A percentile compares a stretch with the other conserved stretches of the same genome.
phyloP scores from a whole-genome alignment of 371 early-diverging fungal genomes.

The Thermomucor indicae-seudaticae region DNA sequence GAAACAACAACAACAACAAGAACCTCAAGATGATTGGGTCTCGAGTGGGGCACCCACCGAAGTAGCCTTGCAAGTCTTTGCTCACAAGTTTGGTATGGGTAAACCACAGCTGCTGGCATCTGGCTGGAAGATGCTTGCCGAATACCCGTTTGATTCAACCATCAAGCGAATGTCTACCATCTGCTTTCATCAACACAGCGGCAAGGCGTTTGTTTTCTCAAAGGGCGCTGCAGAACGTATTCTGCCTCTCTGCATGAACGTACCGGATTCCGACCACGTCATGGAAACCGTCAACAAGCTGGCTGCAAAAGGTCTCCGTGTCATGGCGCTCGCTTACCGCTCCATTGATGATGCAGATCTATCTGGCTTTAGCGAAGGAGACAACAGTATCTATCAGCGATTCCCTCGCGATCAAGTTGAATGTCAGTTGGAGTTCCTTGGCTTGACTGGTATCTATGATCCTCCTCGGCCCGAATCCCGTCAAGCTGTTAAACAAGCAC shows the following conservation, averaged over 20 bases:
- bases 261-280: constrained; percentile 12
- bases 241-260: constrained; percentile 17
- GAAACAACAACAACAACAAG: constrained; percentile 30
- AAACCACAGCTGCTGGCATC: constrained; percentile 42
- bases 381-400: constrained; percentile 28
- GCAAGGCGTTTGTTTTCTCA: constrained; percentile 44
- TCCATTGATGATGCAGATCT: constrained; percentile 8
- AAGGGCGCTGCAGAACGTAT: constrained; percentile 67
- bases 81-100: constrained; percentile 59
- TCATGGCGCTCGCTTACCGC: constrained; percentile 59
- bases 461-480: constrained; percentile 76
- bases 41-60: constrained; percentile 32
- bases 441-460: constrained; percentile 87
- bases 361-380: constrained; percentile 30
- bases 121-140: constrained; percentile 63
- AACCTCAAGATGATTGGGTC: constrained; percentile 28
- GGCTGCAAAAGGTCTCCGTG: constrained; percentile 40
- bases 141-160: constrained; percentile 69
- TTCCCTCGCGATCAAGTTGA: constrained; percentile 56
- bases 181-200: constrained; percentile 26
- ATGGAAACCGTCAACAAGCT: constrained; percentile 16
- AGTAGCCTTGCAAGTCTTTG: constrained; percentile 66
- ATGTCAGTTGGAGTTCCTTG: constrained; percentile 69
- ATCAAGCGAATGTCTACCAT: constrained; percentile 74
- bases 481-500: constrained; percentile 76